A percentile compares a stretch with the other conserved stretches of the same genome.
Conservation (phyloP, 177 flowering plant genomes). For the Vitis hybrid region DNA sequence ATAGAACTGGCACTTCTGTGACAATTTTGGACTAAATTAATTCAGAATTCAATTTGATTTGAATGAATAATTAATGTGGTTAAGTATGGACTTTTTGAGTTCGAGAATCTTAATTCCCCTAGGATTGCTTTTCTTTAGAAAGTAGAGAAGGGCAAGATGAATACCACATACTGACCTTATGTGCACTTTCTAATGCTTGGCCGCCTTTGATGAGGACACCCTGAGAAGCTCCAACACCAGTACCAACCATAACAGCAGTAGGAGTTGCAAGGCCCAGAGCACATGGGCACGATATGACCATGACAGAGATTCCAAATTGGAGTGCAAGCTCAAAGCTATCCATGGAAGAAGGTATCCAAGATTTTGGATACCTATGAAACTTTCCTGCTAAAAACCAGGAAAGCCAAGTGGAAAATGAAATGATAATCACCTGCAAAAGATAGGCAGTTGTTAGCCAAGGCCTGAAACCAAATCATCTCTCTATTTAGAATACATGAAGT, state of each 20-base stretch:
- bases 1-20: too few relatives aligned
- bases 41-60: too few relatives aligned
- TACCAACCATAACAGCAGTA: conserved; percentile 94
- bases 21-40: too few relatives aligned
- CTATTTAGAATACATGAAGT: too few relatives aligned
- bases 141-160: neutral
- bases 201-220: conserved; percentile 92
- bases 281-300: conserved; percentile 96
- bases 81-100: too few relatives aligned
- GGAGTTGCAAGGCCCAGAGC: conserved; percentile 95
- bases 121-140: neutral
- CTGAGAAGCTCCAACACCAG: conserved; percentile 88
- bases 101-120: too few relatives aligned
- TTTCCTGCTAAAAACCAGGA: conserved; percentile 82
- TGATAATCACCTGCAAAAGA: conserved; percentile 54
- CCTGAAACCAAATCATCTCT: neutral
- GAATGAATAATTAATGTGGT: too few relatives aligned
- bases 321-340: conserved; percentile 89
- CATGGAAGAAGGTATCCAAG: conserved; percentile 84
- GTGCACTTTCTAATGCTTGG: conserved; percentile 79
- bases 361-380: conserved; percentile 53
- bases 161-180: conserved; percentile 49
- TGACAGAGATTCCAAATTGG: conserved; percentile 87
- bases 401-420: conserved; percentile 74
- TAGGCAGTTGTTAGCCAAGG: neutral